Evolutionary conservation across 2,329 filamentous ascomycete species (phyloP).

Genomic region (Trichoderma hamatum): DNA sequence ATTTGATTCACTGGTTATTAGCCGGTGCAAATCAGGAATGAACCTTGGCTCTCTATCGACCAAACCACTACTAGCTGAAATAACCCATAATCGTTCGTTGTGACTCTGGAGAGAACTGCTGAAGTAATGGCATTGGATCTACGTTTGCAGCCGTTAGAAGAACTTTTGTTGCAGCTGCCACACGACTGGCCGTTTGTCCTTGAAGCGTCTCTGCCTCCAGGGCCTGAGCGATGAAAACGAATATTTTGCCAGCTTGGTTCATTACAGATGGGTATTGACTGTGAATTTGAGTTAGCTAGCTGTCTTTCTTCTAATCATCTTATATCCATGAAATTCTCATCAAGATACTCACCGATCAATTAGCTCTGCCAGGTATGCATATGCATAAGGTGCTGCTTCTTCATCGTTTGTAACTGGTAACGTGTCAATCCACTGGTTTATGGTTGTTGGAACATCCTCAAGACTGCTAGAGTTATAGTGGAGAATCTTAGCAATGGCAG

Average conservation of each 20-base stretch:
- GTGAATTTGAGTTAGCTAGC: slow-evolving; percentile 35
- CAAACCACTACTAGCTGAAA: slow-evolving; percentile 63
- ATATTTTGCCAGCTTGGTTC: slow-evolving; percentile 76
- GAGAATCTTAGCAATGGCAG: slow-evolving; percentile 94
- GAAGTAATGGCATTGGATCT: slow-evolving; percentile 75
- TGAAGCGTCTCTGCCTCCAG: slow-evolving; percentile 89
- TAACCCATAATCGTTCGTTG: slow-evolving; percentile 79
- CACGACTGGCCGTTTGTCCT: slow-evolving; percentile 76
- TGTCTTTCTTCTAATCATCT: background rate
- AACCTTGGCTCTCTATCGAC: background rate
- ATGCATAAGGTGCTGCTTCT: slow-evolving; percentile 94
- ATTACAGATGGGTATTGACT: slow-evolving; percentile 87
- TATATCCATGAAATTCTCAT: slow-evolving; percentile 3
- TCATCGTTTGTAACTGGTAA: slow-evolving; percentile 93
- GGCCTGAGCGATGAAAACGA: slow-evolving; percentile 82
- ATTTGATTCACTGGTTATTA: slow-evolving; percentile 11
- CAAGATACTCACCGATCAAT: slow-evolving; percentile 82
- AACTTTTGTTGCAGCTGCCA: slow-evolving; percentile 76
- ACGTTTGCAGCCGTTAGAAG: slow-evolving; percentile 74
- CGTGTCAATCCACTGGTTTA: slow-evolving; percentile 86
- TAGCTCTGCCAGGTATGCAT: slow-evolving; percentile 85
- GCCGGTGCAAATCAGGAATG: slow-evolving; percentile 7
- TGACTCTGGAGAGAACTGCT: slow-evolving; percentile 75
- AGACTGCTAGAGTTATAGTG: slow-evolving; percentile 84
- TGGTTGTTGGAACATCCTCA: slow-evolving; percentile 72